phyloP scores from a whole-genome alignment of 169 alveolate species.

The Besnoitia besnoiti region DNA sequence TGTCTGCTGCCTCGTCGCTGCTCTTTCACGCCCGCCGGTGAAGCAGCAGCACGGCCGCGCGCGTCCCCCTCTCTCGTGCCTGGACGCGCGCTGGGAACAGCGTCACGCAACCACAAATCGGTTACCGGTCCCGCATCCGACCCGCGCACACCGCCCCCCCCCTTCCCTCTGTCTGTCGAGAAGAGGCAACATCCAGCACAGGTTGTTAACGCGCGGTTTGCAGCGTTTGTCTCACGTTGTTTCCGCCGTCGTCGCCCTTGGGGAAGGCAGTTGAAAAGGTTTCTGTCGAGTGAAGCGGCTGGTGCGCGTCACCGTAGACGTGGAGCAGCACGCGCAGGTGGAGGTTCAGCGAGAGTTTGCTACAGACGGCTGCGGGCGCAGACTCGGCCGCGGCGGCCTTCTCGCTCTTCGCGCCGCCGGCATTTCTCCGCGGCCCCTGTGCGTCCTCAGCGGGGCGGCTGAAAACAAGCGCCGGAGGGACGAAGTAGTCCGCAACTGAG shows the following conservation, averaged over 20 bases:
- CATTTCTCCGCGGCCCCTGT: not conserved
- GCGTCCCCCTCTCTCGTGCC: too few relatives aligned
- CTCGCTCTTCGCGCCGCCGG: not conserved
- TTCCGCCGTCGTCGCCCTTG: slow-evolving; percentile 86
- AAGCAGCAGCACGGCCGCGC: too few relatives aligned
- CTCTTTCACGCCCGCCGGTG: too few relatives aligned
- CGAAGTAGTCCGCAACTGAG: not conserved
- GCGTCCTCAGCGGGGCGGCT: not conserved
- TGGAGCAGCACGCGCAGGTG: slow-evolving; percentile 82
- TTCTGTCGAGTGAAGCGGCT: slow-evolving; percentile 81
- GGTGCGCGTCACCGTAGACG: slow-evolving; percentile 86
- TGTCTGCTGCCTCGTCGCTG: too few relatives aligned
- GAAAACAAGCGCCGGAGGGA: not conserved
- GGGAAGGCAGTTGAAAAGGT: slow-evolving; percentile 74
- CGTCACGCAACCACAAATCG: too few relatives aligned
- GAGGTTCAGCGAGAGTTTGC: slow-evolving; percentile 58
- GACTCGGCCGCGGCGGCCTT: not conserved
- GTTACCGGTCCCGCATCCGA: too few relatives aligned
- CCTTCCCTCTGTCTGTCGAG: too few relatives aligned
- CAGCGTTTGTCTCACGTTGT: slow-evolving; percentile 26
- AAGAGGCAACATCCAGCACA: too few relatives aligned
- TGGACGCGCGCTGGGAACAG: too few relatives aligned
- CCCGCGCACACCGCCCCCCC: too few relatives aligned
- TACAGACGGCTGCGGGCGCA: not conserved
- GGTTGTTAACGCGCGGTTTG: too few relatives aligned